Conservation (phyloP, 2,329 filamentous ascomycete species). For the Ophiocordyceps camponoti-floridani region DNA sequence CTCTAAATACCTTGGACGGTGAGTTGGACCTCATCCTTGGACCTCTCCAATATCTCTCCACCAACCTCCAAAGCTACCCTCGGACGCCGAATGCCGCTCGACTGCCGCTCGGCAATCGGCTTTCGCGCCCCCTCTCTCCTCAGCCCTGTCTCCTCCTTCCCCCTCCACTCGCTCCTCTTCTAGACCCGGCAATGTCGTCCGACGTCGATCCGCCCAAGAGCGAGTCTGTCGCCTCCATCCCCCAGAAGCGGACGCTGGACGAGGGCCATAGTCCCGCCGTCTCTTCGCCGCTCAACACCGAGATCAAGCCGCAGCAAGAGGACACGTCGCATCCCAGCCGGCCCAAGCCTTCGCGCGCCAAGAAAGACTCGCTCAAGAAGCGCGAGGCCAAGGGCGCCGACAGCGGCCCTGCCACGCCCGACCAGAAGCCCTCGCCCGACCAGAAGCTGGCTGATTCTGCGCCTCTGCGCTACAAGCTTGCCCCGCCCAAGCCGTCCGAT, state of each 20-base stretch:
- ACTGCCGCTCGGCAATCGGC: background rate
- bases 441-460: slow-evolving; percentile 24
- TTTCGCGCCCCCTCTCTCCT: background rate
- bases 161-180: background rate
- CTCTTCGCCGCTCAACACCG: slow-evolving; percentile 58
- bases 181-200: slow-evolving; percentile 13
- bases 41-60: background rate
- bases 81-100: background rate
- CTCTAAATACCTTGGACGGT: too few species aligned
- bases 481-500: slow-evolving; percentile 42
- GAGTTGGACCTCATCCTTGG: background rate
- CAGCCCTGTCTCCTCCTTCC: background rate
- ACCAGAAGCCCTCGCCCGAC: slow-evolving; percentile 27
- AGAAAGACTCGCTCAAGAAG: slow-evolving; percentile 53
- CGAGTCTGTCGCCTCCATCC: slow-evolving; percentile 30
- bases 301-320: slow-evolving; percentile 26
- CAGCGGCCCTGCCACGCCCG: slow-evolving; percentile 37
- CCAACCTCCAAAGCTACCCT: background rate
- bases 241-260: slow-evolving; percentile 48
- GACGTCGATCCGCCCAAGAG: slow-evolving; percentile 19
- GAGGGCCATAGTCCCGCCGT: slow-evolving; percentile 54
- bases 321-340: slow-evolving; percentile 22
- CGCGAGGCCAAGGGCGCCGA: slow-evolving; percentile 42
- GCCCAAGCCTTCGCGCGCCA: slow-evolving; percentile 27
- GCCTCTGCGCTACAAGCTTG: slow-evolving; percentile 43